Evolutionary conservation across 495 filamentous ascomycete genomes (phyloP).

Genomic region (Xeromyces bisporus): DNA sequence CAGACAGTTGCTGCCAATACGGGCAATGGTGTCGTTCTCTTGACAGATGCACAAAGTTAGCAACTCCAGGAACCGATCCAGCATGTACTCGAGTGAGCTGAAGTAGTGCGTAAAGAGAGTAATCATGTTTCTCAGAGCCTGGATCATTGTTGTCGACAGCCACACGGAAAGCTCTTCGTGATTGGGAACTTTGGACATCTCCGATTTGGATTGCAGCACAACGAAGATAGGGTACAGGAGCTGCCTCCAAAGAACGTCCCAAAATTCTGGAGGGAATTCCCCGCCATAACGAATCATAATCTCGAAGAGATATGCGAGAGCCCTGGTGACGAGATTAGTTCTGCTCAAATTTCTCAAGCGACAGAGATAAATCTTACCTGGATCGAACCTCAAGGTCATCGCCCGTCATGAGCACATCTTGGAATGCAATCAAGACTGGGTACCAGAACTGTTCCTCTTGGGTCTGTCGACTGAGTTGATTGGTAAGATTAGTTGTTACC

Average conservation of each 20-base stretch:
- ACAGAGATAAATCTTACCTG: constrained; percentile 28
- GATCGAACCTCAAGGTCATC: constrained; percentile 96
- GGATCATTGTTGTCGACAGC: constrained; percentile 98
- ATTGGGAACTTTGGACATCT: constrained; percentile 83
- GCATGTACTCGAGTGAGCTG: constrained; percentile 86
- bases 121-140: constrained; percentile 95
- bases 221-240: constrained; percentile 96
- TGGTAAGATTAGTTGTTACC: constrained; percentile 28
- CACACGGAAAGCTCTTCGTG: constrained; percentile 97
- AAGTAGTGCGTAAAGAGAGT: constrained; percentile 98
- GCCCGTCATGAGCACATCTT: constrained; percentile 97
- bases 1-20: constrained; percentile 94
- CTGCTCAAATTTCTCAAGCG: background rate
- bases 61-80: constrained; percentile 84
- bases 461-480: constrained; percentile 39
- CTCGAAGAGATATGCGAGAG: constrained; percentile 90
- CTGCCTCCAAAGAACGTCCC: constrained; percentile 96
- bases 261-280: constrained; percentile 85
- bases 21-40: constrained; percentile 95
- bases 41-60: constrained; percentile 93
- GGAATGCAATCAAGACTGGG: constrained; percentile 91
- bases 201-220: constrained; percentile 85
- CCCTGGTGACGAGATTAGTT: constrained; percentile 30
- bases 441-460: constrained; percentile 98
- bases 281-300: constrained; percentile 77